phyloP scores from a whole-genome alignment of 2,329 filamentous ascomycete genomes.

The Pseudogymnoascus sp. region DNA sequence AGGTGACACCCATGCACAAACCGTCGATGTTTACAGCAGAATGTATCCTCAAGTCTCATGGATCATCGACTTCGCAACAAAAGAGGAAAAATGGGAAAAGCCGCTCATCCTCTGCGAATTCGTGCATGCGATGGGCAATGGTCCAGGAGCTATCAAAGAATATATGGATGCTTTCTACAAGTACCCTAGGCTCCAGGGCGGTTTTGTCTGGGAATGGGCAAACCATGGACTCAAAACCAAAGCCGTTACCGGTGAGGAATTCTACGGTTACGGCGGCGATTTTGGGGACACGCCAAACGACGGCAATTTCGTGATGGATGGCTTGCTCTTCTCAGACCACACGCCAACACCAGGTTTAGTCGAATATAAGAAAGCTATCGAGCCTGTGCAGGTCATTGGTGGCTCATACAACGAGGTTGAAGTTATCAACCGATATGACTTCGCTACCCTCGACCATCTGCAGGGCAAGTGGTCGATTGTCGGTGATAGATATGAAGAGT shows the following conservation, averaged over 20 bases:
- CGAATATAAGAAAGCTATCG: slow-evolving; percentile 34
- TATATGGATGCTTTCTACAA: slow-evolving; percentile 51
- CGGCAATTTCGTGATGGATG: slow-evolving; percentile 36
- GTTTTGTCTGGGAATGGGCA: slow-evolving; percentile 40
- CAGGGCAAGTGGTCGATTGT: slow-evolving; percentile 37
- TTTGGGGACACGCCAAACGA: slow-evolving; percentile 37
- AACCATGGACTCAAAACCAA: slow-evolving; percentile 35
- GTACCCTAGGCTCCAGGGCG: slow-evolving; percentile 44
- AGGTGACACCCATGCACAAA: not conserved
- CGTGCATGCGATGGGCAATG: slow-evolving; percentile 61
- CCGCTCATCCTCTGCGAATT: slow-evolving; percentile 50
- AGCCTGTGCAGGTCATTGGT: slow-evolving; percentile 29
- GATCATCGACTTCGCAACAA: slow-evolving; percentile 8
- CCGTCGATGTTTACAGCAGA: slow-evolving; percentile 8
- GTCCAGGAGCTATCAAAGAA: slow-evolving; percentile 57
- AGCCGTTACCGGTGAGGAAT: slow-evolving; percentile 26
- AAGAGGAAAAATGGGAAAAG: slow-evolving; percentile 28
- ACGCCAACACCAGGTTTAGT: slow-evolving; percentile 32
- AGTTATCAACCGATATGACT: slow-evolving; percentile 42
- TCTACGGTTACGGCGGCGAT: slow-evolving; percentile 38
- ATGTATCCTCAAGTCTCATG: slow-evolving; percentile 9
- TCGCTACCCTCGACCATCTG: slow-evolving; percentile 41
- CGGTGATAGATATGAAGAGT: slow-evolving; percentile 30
- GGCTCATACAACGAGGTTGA: slow-evolving; percentile 16
- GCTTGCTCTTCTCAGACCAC: slow-evolving; percentile 33